Evolutionary conservation across 495 filamentous ascomycete species (phyloP), one percentile per base, ranked within the genome.

Genomic region (Trichoderma virens): DNA sequence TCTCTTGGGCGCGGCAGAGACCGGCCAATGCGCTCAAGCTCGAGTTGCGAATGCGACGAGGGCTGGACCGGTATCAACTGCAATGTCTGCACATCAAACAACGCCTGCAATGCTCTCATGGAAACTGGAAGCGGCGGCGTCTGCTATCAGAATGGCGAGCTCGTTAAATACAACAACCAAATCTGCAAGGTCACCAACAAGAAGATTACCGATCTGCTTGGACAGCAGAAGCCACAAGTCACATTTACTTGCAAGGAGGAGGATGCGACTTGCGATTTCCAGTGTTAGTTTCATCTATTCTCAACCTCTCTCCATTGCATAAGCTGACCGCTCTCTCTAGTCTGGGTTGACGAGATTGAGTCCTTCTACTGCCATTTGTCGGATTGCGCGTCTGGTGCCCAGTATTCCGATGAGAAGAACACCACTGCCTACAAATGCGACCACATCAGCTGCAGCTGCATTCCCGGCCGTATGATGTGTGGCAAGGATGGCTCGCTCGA

Each of bases 51-150:
- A 30, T 98, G 94, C 75, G 86, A 92, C 66, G 91, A 96, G 35
- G 94, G 95, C 59, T 98, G 94, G 94, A 84, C 84, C n/a, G 94
- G 94, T 66, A 93, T 98, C 76, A 98, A 98, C 80, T 98, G 94
- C 82, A 98, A 98, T 72, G 91, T 98, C 63, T 98, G 94, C 76
- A 83, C 88, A 56, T 84, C 85, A 18, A 81, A 98, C 72, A 77
- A 88, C 64, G 92, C 90, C 14, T 98, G 94, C 72, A 81, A 91
- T 74, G 83, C 89, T 8, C 76, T 98, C 75, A 94, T 93, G 85
- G 90, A 92, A 2, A 81, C 83, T 4, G 83, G 83, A 1, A 80
- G 88, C 45, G 91, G 85, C 47, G 93, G 91, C 32, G 90, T 95
- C 27, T 98, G 94, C 78, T 96, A 96, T 69, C 89, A 89, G 67